Evolutionary conservation across 495 filamentous ascomycete species (phyloP).

Genomic region (Thermothielavioides terrestris): DNA sequence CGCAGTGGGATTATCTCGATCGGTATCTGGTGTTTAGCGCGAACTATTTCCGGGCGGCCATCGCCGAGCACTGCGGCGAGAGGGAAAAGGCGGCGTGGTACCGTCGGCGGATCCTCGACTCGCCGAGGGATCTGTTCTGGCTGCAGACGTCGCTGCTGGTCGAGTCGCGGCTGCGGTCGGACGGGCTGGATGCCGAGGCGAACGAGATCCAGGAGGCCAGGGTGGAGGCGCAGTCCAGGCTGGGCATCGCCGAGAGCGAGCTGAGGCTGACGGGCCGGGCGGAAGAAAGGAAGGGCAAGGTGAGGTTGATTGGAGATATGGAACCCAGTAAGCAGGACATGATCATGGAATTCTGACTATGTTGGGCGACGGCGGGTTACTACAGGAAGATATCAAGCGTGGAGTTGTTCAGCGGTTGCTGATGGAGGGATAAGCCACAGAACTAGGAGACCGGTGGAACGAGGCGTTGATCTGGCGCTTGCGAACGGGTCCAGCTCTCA

Average conservation of each 20-base stretch:
- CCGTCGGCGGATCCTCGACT: slow-evolving; percentile 11
- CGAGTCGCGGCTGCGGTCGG: slow-evolving; percentile 14
- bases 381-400: too few relatives aligned
- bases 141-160: slow-evolving; percentile 18
- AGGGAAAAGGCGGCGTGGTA: slow-evolving; percentile 4
- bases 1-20: slow-evolving; percentile 15
- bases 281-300: too few relatives aligned
- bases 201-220: slow-evolving; percentile 13
- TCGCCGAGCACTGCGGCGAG: slow-evolving; percentile 17
- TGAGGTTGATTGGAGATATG: too few relatives aligned
- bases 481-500: too few relatives aligned
- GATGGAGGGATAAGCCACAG: too few relatives aligned
- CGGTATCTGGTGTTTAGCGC: slow-evolving; percentile 25
- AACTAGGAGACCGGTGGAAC: too few relatives aligned
- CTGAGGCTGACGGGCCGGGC: not conserved
- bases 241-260: not conserved
- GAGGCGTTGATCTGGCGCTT: too few relatives aligned
- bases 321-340: too few relatives aligned
- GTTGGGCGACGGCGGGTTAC: too few relatives aligned
- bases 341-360: too few relatives aligned
- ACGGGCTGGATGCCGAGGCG: slow-evolving; percentile 16
- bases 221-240: not conserved
- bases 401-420: too few relatives aligned
- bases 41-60: slow-evolving; percentile 20
- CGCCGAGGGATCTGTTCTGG: slow-evolving; percentile 24